Percentiles rank a stretch among this genome's conserved stretches.
Evolutionary conservation across 2,329 filamentous ascomycete genomes (phyloP).

Genomic region (Colletotrichum zoysiae): DNA sequence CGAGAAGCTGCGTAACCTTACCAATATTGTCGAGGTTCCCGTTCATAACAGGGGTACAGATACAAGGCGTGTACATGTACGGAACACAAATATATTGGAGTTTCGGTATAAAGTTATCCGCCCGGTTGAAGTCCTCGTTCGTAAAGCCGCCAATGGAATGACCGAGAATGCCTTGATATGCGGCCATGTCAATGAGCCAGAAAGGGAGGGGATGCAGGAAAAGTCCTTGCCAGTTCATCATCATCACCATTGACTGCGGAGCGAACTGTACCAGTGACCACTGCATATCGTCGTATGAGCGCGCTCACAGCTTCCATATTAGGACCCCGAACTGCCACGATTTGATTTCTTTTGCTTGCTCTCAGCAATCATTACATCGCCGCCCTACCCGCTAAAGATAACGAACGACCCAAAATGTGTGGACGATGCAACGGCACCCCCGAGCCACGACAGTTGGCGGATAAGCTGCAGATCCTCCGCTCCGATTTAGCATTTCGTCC

Average conservation of each 20-base stretch:
- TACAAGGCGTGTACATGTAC: too few species aligned
- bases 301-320: neutral
- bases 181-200: constrained; percentile 36
- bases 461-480: too few species aligned
- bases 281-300: neutral
- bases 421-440: too few species aligned
- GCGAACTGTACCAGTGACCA: neutral
- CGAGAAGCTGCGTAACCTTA: constrained; percentile 44
- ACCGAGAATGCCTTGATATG: constrained; percentile 43
- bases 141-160: constrained; percentile 36
- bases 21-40: constrained; percentile 41
- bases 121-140: constrained; percentile 33
- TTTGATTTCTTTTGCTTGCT: neutral
- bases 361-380: neutral
- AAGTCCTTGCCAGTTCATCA: neutral
- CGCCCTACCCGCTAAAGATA: fast-evolving
- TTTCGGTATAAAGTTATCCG: too few species aligned
- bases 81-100: too few species aligned
- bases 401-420: neutral
- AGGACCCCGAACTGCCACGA: too few species aligned
- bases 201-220: neutral
- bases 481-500: too few species aligned
- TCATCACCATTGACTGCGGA: neutral
- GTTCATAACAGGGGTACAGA: constrained; percentile 26
- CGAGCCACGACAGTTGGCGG: too few species aligned